These are phyloP conservation scores for Bretschneidera sinensis DNA, from an alignment of 345 rosid species.

Conservation along the genomic window DNA sequence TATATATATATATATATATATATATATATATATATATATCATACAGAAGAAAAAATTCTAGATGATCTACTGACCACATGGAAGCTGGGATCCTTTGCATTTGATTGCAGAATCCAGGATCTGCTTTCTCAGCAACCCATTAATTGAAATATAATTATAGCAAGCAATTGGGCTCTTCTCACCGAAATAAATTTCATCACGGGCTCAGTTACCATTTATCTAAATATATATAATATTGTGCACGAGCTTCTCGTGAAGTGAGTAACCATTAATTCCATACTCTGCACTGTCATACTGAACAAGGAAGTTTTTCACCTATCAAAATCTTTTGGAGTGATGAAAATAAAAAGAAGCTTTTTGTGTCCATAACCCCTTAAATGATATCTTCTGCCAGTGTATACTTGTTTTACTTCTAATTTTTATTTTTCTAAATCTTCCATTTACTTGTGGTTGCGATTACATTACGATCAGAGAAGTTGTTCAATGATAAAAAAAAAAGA, in stretches of 20 bases:
- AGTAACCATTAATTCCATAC: not conserved
- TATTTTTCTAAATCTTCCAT: not conserved
- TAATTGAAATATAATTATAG: slow-evolving; percentile 6
- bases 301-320: not conserved
- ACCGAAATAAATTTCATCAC: slow-evolving; percentile 21
- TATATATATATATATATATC: no score
- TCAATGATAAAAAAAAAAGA: no score
- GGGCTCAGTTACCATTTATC: slow-evolving; percentile 13
- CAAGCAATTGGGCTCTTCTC: slow-evolving; percentile 3
- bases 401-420: not conserved
- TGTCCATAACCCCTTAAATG: not conserved
- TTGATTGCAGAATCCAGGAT: not conserved
- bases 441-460: no score
- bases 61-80: no score
- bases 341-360: not conserved
- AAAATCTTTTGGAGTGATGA: not conserved
- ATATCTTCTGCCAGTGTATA: not conserved
- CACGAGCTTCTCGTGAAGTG: slow-evolving; percentile 9
- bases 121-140: not conserved
- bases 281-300: slow-evolving; percentile 7
- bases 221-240: no score
- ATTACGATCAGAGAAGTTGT: no score
- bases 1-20: no score
- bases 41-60: no score
- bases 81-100: not conserved